phyloP scores from a whole-genome alignment of 2,329 filamentous ascomycete genomes.

The Stagonosporopsis vannaccii region DNA sequence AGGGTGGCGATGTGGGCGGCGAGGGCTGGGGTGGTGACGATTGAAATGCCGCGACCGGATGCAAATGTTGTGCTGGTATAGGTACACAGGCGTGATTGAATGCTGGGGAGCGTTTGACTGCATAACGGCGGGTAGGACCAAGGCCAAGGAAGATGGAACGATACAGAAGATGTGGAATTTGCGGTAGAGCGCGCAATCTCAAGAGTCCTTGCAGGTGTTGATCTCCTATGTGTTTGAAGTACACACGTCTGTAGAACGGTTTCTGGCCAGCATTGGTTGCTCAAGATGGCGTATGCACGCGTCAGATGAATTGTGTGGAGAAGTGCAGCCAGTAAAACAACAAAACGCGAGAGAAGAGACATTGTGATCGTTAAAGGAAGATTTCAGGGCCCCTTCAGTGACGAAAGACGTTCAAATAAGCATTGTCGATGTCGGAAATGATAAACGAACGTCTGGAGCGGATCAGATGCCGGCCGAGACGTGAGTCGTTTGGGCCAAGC shows the following conservation, averaged over 20 bases:
- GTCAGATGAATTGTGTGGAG: background rate
- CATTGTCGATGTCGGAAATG: slow-evolving; percentile 8
- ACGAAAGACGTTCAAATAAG: slow-evolving; percentile 6
- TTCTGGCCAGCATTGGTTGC: slow-evolving; percentile 39
- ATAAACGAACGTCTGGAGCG: slow-evolving; percentile 11
- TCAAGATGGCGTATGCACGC: slow-evolving; percentile 9
- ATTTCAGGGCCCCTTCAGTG: slow-evolving; percentile 8
- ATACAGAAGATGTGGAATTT: background rate
- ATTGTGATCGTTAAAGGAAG: background rate
- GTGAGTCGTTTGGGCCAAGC: slow-evolving; percentile 22
- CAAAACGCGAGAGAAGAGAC: background rate
- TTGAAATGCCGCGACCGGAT: slow-evolving; percentile 42
- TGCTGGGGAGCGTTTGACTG: slow-evolving; percentile 27
- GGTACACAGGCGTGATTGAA: slow-evolving; percentile 33
- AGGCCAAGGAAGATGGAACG: slow-evolving; percentile 15
- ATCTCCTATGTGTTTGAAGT: slow-evolving; percentile 7
- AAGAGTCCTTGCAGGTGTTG: slow-evolving; percentile 12
- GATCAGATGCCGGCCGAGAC: slow-evolving; percentile 22
- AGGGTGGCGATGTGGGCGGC: slow-evolving; percentile 32
- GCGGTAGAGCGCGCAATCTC: background rate
- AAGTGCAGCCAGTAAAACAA: background rate
- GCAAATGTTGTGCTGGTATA: slow-evolving; percentile 40
- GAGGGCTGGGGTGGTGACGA: slow-evolving; percentile 43
- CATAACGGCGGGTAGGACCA: slow-evolving; percentile 42
- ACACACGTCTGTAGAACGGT: slow-evolving; percentile 1